Evolutionary conservation across 768 basidiomycete species (phyloP), one percentile per base, ranked within the genome.

Genomic region (Tulasnella sp.): DNA sequence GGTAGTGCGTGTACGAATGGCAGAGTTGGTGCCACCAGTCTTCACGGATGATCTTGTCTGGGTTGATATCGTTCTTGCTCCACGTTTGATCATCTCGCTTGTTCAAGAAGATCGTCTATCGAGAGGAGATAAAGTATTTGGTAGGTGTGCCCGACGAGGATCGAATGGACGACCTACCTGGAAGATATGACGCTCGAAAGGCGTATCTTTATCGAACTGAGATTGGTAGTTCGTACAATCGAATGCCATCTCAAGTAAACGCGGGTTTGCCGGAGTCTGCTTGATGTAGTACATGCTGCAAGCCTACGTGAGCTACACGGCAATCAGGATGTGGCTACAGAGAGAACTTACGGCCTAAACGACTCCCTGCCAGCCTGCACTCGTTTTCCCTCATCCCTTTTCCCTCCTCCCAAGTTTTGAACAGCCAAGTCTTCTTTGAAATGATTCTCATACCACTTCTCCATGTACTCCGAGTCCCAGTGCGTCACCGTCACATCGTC

Each of bases 401-500:
- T 5, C 4, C 64, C 64, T 19, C 67, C 67, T 34, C 42, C 40
- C 12, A 68, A 22, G 14, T 9, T 68, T 7, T 12, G 19, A 16
- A 68, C 67, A 34, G 67, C 67, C 16, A 37, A 22, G 16, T 40
- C 67, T 22, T 34, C 42, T 7, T 68, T 41, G 26, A 68, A 68
- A 34, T 47, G 67, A 68, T 68, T 68, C 32, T 36, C 40, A 17
- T 68, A 68, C 67, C 67, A 68, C 19, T 68, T 68, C 22, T 68
- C 67, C 83, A 85, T 84, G 73, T 85, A 84, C 0, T 79, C 78
- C 2, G 81, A 72, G 68, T 86, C 84, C 42, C 78, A 81, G 75
- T 87, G 86, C 1, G 85, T 86, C 37, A 86, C 83, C 0, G 83
- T 84, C n/a, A 84, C 77, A 67, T 85, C 82, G 78, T 81, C 44